Conservation (phyloP, 495 filamentous ascomycete genomes). For the Penicillium atrosanguineum region DNA sequence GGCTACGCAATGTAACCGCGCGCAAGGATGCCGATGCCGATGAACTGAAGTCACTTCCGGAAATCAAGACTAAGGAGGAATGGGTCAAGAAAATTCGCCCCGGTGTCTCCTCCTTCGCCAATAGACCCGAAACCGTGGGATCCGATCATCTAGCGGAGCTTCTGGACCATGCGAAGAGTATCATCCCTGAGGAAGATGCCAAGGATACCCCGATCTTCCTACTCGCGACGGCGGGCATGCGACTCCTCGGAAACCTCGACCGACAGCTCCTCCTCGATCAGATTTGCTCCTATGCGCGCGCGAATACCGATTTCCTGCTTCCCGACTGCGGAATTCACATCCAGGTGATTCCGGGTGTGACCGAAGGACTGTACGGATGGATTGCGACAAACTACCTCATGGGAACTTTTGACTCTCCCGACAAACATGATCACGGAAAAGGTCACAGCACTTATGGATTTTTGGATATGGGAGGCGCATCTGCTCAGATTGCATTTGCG, state of each 20-base stretch:
- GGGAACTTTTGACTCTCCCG: slow-evolving; percentile 84
- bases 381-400: slow-evolving; percentile 96
- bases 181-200: slow-evolving; percentile 75
- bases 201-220: slow-evolving; percentile 88
- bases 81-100: slow-evolving; percentile 95
- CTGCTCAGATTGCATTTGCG: slow-evolving; percentile 95
- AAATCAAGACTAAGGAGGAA: slow-evolving; percentile 74
- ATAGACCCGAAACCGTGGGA: slow-evolving; percentile 72
- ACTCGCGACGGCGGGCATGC: slow-evolving; percentile 96
- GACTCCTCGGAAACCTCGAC: slow-evolving; percentile 73
- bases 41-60: slow-evolving; percentile 69
- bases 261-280: slow-evolving; percentile 68
- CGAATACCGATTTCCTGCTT: slow-evolving; percentile 77
- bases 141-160: slow-evolving; percentile 75
- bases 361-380: slow-evolving; percentile 98
- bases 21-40: slow-evolving; percentile 56
- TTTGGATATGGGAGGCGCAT: slow-evolving; percentile 96
- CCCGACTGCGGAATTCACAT: slow-evolving; percentile 90
- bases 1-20: slow-evolving; percentile 73
- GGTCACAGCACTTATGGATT: slow-evolving; percentile 96
- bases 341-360: slow-evolving; percentile 95
- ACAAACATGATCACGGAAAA: slow-evolving; percentile 73
- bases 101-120: slow-evolving; percentile 84
- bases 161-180: slow-evolving; percentile 77
- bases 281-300: slow-evolving; percentile 79